Evolutionary conservation across 805 yeast genomes (phyloP), one percentile per base, ranked within the genome.

Genomic region (Metschnikowia amazonensis): DNA sequence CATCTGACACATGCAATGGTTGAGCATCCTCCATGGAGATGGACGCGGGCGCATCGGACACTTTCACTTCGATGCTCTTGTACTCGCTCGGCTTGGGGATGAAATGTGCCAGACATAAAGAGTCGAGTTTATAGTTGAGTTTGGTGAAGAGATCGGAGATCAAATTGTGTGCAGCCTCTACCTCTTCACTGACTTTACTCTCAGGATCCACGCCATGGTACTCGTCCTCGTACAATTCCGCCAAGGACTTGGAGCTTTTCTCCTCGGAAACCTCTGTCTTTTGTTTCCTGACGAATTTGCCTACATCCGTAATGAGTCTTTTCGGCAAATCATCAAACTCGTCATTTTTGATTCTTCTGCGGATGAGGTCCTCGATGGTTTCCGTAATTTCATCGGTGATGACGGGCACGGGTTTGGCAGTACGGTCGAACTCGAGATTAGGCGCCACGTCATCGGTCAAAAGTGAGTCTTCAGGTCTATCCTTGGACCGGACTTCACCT

Each of bases 21-120:
- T 89, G 97, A 1, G 97, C 94, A 60, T 94, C 98, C 67, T 92
- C 99, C 96, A 92, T 87, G 1, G 84, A 60, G 41, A 94, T 84
- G 1, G 96, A 77, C 4, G 96, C 83, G 46, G 90, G 85, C 31
- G 56, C 59, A 46, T 68, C 74, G 28, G 59, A 62, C 31, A 89
- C 88, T 62, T 85, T 88, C 60, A 94, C 82, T 47, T 86, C 89
- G 50, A 92, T 69, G 18, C 83, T 69, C 56, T 87, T 85, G 53
- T 58, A 62, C 63, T 86, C 83, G 31, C 86, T 81, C 14, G 96
- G 96, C 65, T 85, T 87, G 42, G 99, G 99, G 49, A 89, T 78
- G 70, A 85, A 94, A 63, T 89, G 95, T 52, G 97, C 95, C n/a
- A 97, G 89, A 42, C 95, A 81, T 46, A 92, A 73, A 4, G 97